Base-by-base conservation (phyloP, 148 eudicot genomes). In the Persicaria maculosa region DNA sequence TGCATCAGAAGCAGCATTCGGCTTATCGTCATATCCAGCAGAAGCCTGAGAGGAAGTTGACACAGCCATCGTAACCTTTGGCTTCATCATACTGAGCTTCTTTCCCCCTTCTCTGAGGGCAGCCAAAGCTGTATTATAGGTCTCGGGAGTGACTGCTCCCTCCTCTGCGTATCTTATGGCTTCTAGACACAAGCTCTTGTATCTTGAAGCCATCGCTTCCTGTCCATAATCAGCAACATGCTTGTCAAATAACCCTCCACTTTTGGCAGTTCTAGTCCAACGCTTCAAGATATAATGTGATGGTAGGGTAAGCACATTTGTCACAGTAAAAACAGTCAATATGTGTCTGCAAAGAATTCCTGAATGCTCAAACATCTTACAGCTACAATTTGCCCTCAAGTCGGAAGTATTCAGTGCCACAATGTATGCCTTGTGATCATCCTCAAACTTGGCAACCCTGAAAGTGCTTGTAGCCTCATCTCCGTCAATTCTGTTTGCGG, bases 211-310 rank as follows among this genome's bases (percentile, higher is more conserved):
- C 74, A 88, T 47, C 7, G 95, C 82, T 74, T 87, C 90, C 4
- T 58, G 86, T 43, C 81, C 82, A 68, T 84, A 76, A 7, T 78
- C 75, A 62, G 79, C 78, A 57, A 71, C 64, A 53, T 43, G 74
- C 46, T 86, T 88, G 62, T 89, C 91, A 52, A 77, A 82, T 72
- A 65, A 77, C 78, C 45, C 62, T 69, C 76, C 79, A 76, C 74
- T 79, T 83, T 89, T 93, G n/a, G 97, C 97, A 86, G 86, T 85
- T 81, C 85, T 83, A 61, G 95, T 93, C 98, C 98, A 93, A 76
- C 97, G 89, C 79, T 83, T 93, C 81, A 89, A 83, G 74, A 93
- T 88, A 83, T 88, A 93, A 85, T 89, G 97, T 47, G 95, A 74
- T 68, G 98, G 98, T 77, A 93, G 81, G 47, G 95, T 93, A 80